Conservation (phyloP, 257 asterid genomes). For the Avicennia marina region DNA sequence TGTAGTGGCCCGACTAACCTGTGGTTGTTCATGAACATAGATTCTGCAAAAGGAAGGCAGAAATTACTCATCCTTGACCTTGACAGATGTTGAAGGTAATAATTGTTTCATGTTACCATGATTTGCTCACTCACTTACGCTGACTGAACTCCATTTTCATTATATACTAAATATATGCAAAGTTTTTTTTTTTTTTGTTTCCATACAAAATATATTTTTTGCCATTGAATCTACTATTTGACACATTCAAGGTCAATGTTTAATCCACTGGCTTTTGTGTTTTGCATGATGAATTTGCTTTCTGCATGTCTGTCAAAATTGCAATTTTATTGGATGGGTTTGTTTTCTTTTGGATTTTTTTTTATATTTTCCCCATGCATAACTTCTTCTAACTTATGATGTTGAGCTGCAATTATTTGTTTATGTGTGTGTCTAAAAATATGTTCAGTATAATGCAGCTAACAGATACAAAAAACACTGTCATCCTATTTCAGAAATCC, state of each 20-base stretch:
- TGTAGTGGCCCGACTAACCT: conserved; percentile 4
- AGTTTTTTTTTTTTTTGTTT: not conserved
- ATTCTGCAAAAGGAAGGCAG: conserved; percentile 30
- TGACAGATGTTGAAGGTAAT: conserved; percentile 43
- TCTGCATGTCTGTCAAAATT: no score
- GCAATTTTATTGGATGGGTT: not conserved
- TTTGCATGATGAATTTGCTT: no score
- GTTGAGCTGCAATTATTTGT: not conserved
- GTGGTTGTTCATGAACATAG: conserved; percentile 28
- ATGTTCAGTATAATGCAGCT: not conserved
- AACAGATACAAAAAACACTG: not conserved
- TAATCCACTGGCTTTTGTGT: not conserved
- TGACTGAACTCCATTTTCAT: not conserved
- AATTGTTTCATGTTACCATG: not conserved
- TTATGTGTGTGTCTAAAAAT: no score
- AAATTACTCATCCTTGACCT: conserved; percentile 23
- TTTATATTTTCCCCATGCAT: not conserved
- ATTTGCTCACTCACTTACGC: not conserved
- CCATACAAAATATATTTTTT: no score
- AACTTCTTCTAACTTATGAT: not conserved
- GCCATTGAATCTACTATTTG: no score
- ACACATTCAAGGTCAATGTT: no score
- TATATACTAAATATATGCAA: not conserved
- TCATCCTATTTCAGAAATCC: conserved; percentile 34
- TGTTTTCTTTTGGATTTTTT: not conserved